phyloP scores from a whole-genome alignment of 1,284 basidiomycete genomes.

The Tilletia caries region DNA sequence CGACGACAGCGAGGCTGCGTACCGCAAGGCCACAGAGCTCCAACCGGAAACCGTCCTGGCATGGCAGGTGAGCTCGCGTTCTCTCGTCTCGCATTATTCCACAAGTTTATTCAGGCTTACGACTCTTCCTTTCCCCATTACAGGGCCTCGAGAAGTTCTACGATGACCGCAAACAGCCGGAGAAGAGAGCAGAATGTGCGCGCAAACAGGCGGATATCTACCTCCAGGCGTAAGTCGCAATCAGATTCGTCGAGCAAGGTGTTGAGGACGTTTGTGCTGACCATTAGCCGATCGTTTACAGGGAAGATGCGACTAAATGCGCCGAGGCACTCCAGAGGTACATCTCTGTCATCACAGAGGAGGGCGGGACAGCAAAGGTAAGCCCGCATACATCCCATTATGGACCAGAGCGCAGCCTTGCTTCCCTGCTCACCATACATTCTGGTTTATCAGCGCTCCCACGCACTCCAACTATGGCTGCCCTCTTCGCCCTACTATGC shows the following conservation, averaged over 20 bases:
- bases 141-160: slow-evolving; percentile 55
- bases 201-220: slow-evolving; percentile 46
- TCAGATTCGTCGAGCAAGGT: background rate
- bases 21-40: slow-evolving; percentile 50
- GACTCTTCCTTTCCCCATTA: background rate
- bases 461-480: slow-evolving; percentile 67
- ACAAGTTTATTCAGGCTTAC: background rate
- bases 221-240: slow-evolving; percentile 29
- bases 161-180: slow-evolving; percentile 49
- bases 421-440: background rate
- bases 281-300: slow-evolving; percentile 48
- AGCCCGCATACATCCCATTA: background rate
- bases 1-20: slow-evolving; percentile 40
- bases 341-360: slow-evolving; percentile 64
- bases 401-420: background rate
- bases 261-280: background rate
- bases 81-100: background rate
- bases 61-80: slow-evolving; percentile 47
- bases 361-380: slow-evolving; percentile 66
- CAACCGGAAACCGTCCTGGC: slow-evolving; percentile 51
- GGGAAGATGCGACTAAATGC: slow-evolving; percentile 73
- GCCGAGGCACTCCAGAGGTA: slow-evolving; percentile 75
- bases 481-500: slow-evolving; percentile 70
- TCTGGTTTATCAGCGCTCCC: slow-evolving; percentile 12
- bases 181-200: slow-evolving; percentile 41